Percentiles rank a stretch among this genome's conserved stretches.
Conservation (phyloP, 306 rosid species). For the Lablab purpureus region DNA sequence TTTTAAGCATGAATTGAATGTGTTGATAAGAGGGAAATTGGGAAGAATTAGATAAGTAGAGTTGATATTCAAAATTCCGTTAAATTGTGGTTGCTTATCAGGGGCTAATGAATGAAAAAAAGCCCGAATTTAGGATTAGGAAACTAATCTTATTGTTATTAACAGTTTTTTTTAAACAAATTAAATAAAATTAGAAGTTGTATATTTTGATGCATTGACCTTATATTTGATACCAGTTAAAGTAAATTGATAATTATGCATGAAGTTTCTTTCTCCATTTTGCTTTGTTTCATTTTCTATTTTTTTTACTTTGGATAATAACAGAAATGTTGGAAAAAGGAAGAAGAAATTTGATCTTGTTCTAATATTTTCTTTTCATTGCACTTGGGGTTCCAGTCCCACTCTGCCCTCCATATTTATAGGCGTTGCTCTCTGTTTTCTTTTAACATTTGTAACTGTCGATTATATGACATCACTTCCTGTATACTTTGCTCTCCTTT, state of each 20-base stretch:
- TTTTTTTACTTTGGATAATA: neutral
- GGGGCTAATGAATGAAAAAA: slow-evolving; percentile 19
- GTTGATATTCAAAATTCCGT: slow-evolving; percentile 13
- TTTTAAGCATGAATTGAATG: slow-evolving; percentile 24
- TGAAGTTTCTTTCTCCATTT: slow-evolving; percentile 4
- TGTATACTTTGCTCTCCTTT: slow-evolving; percentile 10
- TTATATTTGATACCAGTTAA: neutral
- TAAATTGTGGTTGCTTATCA: neutral
- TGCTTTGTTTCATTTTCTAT: neutral
- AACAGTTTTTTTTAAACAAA: neutral
- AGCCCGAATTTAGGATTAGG: neutral
- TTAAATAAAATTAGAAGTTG: neutral
- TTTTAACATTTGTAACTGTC: neutral
- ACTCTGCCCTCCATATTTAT: neutral
- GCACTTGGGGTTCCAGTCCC: too few relatives aligned
- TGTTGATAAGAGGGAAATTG: neutral
- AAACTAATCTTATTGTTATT: slow-evolving; percentile 4
- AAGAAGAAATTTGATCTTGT: neutral
- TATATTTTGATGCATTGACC: neutral
- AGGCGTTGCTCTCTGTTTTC: neutral
- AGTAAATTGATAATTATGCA: slow-evolving; percentile 10
- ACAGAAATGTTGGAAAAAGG: neutral
- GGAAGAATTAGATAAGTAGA: slow-evolving; percentile 19
- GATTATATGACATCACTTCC: neutral
- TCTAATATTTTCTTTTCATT: neutral